phyloP scores from a whole-genome alignment of 768 basidiomycete species.

The Russula sp. region DNA sequence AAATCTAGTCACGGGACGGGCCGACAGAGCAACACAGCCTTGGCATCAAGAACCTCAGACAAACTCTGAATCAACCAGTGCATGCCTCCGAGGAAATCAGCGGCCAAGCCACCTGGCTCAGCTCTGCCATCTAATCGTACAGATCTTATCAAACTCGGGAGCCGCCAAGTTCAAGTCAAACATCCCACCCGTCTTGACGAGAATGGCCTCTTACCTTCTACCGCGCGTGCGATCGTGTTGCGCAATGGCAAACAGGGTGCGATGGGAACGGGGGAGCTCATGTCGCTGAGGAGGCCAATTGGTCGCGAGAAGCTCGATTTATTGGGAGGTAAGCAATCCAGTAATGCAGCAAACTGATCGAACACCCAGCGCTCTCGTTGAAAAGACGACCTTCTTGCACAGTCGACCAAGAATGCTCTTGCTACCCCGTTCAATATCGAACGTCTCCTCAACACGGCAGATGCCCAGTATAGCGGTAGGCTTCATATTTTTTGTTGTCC shows the following conservation, averaged over 20 bases:
- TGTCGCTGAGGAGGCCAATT: constrained; percentile 55
- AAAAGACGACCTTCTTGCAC: constrained; percentile 64
- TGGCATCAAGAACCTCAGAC: neutral
- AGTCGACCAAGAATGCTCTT: constrained; percentile 52
- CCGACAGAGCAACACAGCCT: constrained; percentile 11
- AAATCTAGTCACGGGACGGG: neutral
- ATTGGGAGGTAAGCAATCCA: constrained; percentile 55
- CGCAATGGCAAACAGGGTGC: constrained; percentile 75
- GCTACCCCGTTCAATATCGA: constrained; percentile 63
- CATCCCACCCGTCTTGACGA: constrained; percentile 45
- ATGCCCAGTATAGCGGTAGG: constrained; percentile 70
- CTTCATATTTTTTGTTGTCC: constrained; percentile 19
- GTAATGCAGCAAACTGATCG: constrained; percentile 22
- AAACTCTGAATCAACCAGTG: neutral
- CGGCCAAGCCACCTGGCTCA: constrained; percentile 2
- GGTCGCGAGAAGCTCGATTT: constrained; percentile 81
- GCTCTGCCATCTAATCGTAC: constrained; percentile 18
- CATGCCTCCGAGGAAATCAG: constrained; percentile 32
- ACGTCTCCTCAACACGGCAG: constrained; percentile 61
- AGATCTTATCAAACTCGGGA: constrained; percentile 56
- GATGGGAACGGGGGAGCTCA: constrained; percentile 65
- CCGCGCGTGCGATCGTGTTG: constrained; percentile 67
- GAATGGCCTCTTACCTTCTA: constrained; percentile 56
- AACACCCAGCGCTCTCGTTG: constrained; percentile 15
- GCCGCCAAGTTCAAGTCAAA: constrained; percentile 46